Conservation (phyloP, 148 eudicot genomes). For the Fallopia convolvulus region DNA sequence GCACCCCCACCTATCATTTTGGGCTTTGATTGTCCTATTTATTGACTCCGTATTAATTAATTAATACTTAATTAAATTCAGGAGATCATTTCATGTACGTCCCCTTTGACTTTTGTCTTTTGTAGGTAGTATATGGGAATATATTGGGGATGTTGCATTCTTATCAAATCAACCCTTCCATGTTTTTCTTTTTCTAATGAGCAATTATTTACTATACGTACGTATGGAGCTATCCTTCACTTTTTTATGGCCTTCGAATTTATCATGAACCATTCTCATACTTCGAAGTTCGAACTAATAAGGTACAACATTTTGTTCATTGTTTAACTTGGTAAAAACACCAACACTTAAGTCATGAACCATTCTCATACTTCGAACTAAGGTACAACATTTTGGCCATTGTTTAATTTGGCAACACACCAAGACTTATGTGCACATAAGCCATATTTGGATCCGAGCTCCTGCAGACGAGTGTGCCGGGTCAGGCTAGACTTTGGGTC, state of each 20-base stretch:
- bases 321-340: no score
- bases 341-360: no score
- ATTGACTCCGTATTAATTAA: not conserved
- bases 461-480: not conserved
- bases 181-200: not conserved
- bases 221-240: not conserved
- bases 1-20: conserved; percentile 9
- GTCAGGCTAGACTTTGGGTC: not conserved
- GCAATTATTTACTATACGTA: not conserved
- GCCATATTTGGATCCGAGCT: not conserved
- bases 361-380: not conserved
- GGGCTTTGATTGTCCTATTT: conserved; percentile 2
- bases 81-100: not conserved
- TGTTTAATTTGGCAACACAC: not conserved
- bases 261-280: no score
- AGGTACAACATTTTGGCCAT: not conserved
- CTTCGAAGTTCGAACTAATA: no score
- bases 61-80: not conserved
- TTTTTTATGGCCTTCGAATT: not conserved
- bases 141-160: conserved; percentile 7
- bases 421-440: not conserved
- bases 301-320: no score
- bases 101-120: conserved; percentile 7
- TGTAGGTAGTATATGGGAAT: conserved; percentile 2
- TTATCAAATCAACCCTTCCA: not conserved